Base-by-base conservation (phyloP, 2,329 filamentous ascomycete genomes). In the Leptodontidium sp. region DNA sequence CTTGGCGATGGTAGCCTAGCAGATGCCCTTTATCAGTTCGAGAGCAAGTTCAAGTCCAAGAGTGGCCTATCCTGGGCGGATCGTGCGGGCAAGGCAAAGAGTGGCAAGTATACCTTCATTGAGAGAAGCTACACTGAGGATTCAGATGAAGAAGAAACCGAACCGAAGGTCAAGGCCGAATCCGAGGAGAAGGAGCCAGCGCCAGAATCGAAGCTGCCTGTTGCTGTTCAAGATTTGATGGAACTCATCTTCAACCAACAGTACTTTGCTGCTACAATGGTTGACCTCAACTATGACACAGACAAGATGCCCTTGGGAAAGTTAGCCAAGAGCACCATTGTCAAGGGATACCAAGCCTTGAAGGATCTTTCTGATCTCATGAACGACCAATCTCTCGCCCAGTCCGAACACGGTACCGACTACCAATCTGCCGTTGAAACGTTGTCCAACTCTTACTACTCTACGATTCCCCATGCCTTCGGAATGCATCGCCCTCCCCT, bases 291-390 rank as follows among this genome's bases (percentile, higher is more conserved):
- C 72, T 93, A 93, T 73, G 90, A 93, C 73, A 84, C 86, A 11
- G 84, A 91, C 71, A 97, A 97, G 79, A 82, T 97, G 50, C 93
- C 93, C 0, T 83, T 97, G 1, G 94, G 93, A 4, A 97, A 96
- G 77, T 85, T 97, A 29, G 93, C 92, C 83, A 93, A 94, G 75
- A 81, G 86, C 14, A 96, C 92, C 24, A 91, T 97, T 72, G 86
- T 84, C 35, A 85, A 86, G 15, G 94, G 93, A 8, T 97, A 93
- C 77, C 87, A 93, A 75, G 84, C 89, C 7, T 84, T 97, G 64
- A 95, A 96, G 76, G 87, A 93, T 49, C 84, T 97, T 4, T 87
- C 91, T 0, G 88, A 85, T 4, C 81, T 94, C 4, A 80, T 95
- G n/a, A 81, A 87, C 45, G 82, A 89, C 68, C 80, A 82, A 0